Evolutionary conservation across 192 early-diverging fungal species (phyloP), one percentile per base, ranked within the genome.

Genomic region (Phlyctochytrium planicorne): DNA sequence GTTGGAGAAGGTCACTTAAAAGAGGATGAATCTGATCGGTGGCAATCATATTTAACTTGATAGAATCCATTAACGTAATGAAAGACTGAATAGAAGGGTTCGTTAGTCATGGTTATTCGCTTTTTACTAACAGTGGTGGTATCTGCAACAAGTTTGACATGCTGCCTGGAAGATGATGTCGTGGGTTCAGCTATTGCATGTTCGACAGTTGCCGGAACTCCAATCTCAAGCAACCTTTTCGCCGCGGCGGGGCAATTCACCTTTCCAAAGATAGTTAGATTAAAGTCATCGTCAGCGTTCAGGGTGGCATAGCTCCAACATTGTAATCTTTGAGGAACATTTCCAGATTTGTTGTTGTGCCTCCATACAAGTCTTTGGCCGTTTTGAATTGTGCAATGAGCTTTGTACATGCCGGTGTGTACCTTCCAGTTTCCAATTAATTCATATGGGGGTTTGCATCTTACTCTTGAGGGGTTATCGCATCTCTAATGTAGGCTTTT

Each of bases 131-230:
- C 66, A 85, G 70, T 66, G 24, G 70, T 72, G 1, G 87, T 91
- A 69, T 97, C 91, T 0, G 91, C 93, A 23, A 94, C 87, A 55
- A 89, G 80, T 78, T 93, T 91, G n/a, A 87, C 88, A 35, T 72
- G 70, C 34, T 31, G 34, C 20, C 65, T 20, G 3, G 86, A 33
- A 16, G 53, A 17, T n/a, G n/a, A n/a, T 17, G 65, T 53, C 6
- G 70, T 30, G 30, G 16, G 17, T 20, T 80, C 65, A 35, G 68
- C 80, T 12, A 84, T 85, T 0, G 87, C 90, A 80, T 97, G 95
- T 71, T 98, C 97, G 34, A 95, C 86, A 0, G 97, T 98, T 10
- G 93, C 91, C 0, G 97, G 97, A 0, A 98, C 93, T 0, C 97
- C 97, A n/a, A 95, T 91, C 72, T 93, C 91, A 62, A 98, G 77